phyloP scores from a whole-genome alignment of 148 eudicot genomes.

The Amaranthus hypochondriacus region DNA sequence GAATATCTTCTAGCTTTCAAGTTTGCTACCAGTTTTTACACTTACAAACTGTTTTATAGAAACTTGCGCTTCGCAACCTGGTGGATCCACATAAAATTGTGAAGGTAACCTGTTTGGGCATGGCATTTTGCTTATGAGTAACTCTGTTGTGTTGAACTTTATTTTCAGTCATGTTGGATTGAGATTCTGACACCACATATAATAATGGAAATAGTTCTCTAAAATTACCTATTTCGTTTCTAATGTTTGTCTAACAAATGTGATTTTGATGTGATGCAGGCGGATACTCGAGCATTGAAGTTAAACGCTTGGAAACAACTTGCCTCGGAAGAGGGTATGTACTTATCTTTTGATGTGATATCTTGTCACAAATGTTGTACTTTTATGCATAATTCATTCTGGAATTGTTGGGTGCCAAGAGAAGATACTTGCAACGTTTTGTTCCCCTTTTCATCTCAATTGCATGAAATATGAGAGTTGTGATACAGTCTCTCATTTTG shows the following conservation, averaged over 20 bases:
- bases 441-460: neutral
- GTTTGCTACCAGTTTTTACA: no score
- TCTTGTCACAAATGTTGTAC: neutral
- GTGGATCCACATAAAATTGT: no score
- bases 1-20: no score
- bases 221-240: neutral
- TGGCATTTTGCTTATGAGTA: no score
- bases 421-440: neutral
- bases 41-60: no score
- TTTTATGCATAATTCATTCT: neutral
- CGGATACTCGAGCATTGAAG: constrained; percentile 72
- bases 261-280: constrained; percentile 41
- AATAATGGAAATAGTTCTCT: neutral
- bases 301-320: constrained; percentile 88
- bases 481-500: neutral
- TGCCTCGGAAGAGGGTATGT: constrained; percentile 80
- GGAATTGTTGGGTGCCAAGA: neutral
- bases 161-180: neutral
- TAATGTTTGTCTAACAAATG: constrained; percentile 2
- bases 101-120: no score
- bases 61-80: no score
- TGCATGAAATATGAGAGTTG: neutral
- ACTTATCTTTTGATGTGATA: neutral
- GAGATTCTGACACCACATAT: constrained; percentile 2
- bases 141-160: neutral